phyloP scores from a whole-genome alignment of 345 rosid genomes.

The Eutrema yunnanense region DNA sequence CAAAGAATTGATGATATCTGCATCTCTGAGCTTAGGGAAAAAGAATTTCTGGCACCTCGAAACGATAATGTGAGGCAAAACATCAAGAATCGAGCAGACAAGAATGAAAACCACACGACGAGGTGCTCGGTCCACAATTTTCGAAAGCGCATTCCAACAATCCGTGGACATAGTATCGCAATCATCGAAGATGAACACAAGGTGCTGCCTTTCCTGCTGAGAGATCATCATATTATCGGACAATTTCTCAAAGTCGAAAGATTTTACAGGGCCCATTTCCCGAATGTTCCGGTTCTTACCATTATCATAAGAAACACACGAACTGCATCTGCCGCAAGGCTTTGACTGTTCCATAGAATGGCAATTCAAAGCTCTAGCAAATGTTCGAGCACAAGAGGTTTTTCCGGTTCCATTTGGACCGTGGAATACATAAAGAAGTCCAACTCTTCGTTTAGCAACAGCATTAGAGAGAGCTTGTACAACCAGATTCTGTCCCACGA shows the following conservation, averaged over 20 bases:
- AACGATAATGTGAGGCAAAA: conserved; percentile 82
- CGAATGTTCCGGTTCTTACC: conserved; percentile 67
- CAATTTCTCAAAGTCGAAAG: conserved; percentile 61
- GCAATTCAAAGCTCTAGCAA: conserved; percentile 91
- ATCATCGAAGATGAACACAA: conserved; percentile 73
- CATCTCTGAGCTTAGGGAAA: conserved; percentile 89
- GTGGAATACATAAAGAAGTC: conserved; percentile 79
- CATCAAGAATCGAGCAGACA: conserved; percentile 82
- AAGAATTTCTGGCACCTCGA: conserved; percentile 97
- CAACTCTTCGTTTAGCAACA: conserved; percentile 63
- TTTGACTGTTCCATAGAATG: conserved; percentile 63
- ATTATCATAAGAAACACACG: conserved; percentile 62
- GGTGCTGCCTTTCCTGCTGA: conserved; percentile 45
- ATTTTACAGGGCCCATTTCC: conserved; percentile 83
- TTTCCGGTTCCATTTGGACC: conserved; percentile 99
- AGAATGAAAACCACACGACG: conserved; percentile 75
- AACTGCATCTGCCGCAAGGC: conserved; percentile 76
- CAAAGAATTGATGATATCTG: conserved; percentile 69
- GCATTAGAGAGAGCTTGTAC: conserved; percentile 91
- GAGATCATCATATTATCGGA: conserved; percentile 52
- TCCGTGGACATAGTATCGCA: conserved; percentile 73
- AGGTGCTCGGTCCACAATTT: conserved; percentile 77
- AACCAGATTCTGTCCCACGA: conserved; percentile 84
- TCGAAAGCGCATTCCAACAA: conserved; percentile 79
- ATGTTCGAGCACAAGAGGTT: conserved; percentile 85